A percentile compares a stretch with the other conserved stretches of the same genome.
phyloP scores from a whole-genome alignment of 768 basidiomycete species.

The Amanita jacksonii region DNA sequence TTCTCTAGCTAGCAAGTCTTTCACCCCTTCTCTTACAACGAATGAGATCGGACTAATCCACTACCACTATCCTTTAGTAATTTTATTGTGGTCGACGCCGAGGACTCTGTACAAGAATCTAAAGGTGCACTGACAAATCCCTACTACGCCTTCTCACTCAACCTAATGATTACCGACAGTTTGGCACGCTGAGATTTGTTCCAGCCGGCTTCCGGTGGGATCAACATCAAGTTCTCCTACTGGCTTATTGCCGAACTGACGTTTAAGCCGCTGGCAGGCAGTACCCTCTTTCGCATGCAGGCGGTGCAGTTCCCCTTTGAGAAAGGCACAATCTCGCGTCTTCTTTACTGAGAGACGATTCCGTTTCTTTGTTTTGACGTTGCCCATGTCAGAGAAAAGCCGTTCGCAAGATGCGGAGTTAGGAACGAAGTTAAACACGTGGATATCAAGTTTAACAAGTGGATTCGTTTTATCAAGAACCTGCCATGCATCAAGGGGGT shows the following conservation, averaged over 20 bases:
- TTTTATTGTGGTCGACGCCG: too few species aligned
- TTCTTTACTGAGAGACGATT: constrained; percentile 3
- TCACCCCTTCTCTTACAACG: too few species aligned
- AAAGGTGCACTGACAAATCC: too few species aligned
- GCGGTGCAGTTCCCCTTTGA: constrained; percentile 7
- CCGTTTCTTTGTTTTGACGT: constrained; percentile 10
- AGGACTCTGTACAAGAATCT: too few species aligned
- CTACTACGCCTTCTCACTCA: too few species aligned
- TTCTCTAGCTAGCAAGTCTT: too few species aligned
- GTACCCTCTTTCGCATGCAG: constrained; percentile 6
- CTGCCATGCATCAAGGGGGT: constrained; percentile 2
- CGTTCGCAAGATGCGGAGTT: constrained; percentile 22
- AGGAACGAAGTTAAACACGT: constrained; percentile 16
- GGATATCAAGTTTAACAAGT: constrained; percentile 17
- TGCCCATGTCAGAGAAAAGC: constrained; percentile 11
- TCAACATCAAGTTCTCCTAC: neutral
- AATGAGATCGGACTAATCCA: too few species aligned
- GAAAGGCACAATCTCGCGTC: constrained; percentile 7
- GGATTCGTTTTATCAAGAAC: neutral
- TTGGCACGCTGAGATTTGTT: too few species aligned
- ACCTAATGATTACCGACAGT: too few species aligned
- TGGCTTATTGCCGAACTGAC: neutral
- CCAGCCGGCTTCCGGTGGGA: neutral
- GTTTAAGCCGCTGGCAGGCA: constrained; percentile 1
- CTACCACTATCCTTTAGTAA: too few species aligned